Conservation (phyloP, 1,139 yeast genomes). For the Diutina ranongensis region DNA sequence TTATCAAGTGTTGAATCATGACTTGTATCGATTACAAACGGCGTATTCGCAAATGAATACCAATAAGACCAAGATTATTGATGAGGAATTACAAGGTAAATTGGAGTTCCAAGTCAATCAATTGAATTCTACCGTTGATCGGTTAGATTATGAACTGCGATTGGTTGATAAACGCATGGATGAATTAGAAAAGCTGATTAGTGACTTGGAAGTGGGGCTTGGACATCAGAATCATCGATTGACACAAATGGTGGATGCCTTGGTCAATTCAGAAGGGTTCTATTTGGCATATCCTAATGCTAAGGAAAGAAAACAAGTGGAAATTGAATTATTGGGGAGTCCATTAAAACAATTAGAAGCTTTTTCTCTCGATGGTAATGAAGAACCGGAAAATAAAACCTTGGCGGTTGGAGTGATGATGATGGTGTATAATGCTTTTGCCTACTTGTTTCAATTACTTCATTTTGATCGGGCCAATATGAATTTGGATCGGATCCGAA, state of each 20-base stretch:
- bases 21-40: constrained; percentile 20
- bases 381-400: background rate
- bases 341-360: background rate
- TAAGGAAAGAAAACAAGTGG: constrained; percentile 19
- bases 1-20: constrained; percentile 21
- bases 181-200: constrained; percentile 65
- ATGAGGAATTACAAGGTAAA: constrained; percentile 21
- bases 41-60: constrained; percentile 20
- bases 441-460: background rate
- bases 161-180: constrained; percentile 60
- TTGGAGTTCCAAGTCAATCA: constrained; percentile 45
- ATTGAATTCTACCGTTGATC: constrained; percentile 58
- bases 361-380: background rate
- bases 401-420: background rate
- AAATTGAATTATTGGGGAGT: constrained; percentile 17
- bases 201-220: constrained; percentile 32
- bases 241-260: constrained; percentile 23
- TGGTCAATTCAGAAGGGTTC: constrained; percentile 24
- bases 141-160: constrained; percentile 71
- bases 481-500: constrained; percentile 34
- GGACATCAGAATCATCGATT: constrained; percentile 21
- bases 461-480: constrained; percentile 27
- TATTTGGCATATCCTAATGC: constrained; percentile 20
- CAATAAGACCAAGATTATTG: constrained; percentile 19
- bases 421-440: constrained; percentile 2